Percentiles rank a stretch among this genome's conserved stretches.
These are phyloP conservation scores for Solanum dulcamara DNA, from an alignment of 257 asterid species.

Conservation along the genomic window DNA sequence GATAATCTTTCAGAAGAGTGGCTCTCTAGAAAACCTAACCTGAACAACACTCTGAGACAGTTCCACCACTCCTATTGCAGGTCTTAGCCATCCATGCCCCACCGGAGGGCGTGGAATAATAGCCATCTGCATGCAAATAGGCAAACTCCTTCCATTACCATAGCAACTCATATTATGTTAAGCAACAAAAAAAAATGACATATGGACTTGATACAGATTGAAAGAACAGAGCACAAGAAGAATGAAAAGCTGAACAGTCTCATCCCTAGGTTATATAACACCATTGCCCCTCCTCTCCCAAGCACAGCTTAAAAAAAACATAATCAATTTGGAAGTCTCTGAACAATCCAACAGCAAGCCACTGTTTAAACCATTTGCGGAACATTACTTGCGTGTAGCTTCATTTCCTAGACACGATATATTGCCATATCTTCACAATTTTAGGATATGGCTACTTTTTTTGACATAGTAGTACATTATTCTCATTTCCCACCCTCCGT, in stretches of 20 bases:
- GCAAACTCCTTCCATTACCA: not conserved
- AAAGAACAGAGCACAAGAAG: not conserved
- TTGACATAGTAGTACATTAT: not conserved
- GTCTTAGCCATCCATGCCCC: conserved; percentile 98
- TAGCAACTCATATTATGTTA: not conserved
- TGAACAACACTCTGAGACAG: conserved; percentile 88
- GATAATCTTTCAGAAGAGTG: not conserved
- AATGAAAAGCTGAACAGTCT: not conserved
- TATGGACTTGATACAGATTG: not conserved
- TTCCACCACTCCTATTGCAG: conserved; percentile 95
- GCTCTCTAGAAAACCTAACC: conserved; percentile 25
- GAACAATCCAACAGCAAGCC: not conserved
- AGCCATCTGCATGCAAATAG: conserved; percentile 62
- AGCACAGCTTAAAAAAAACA: not conserved
- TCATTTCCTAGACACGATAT: not conserved
- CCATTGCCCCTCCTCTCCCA: not conserved
- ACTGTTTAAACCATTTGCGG: not conserved
- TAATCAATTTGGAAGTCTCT: not conserved
- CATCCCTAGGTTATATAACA: not conserved
- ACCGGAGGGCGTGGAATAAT: conserved; percentile 75
- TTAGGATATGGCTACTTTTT: not conserved
- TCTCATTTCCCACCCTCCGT: not conserved
- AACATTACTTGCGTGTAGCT: not conserved
- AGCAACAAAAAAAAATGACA: not conserved
- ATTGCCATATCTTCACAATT: not conserved